phyloP scores from a whole-genome alignment of 345 rosid genomes.

The Brassica juncea region DNA sequence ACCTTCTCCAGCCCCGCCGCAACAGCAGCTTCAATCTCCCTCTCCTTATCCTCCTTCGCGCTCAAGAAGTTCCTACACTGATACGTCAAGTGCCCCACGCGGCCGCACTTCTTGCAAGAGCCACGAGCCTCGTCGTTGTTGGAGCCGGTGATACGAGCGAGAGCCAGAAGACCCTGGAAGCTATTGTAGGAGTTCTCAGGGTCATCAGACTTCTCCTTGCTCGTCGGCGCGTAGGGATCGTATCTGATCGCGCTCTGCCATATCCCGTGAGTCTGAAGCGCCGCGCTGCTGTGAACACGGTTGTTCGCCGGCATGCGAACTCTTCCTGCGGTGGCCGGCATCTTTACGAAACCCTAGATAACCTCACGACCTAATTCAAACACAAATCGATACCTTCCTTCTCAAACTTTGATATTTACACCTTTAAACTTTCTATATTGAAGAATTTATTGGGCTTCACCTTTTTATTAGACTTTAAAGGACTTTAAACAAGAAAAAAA shows the following conservation, averaged over 20 bases:
- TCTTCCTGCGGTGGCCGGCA: conserved; percentile 99
- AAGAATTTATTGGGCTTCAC: neutral
- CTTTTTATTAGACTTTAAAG: neutral
- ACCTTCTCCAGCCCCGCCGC: conserved; percentile 73
- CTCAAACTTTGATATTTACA: neutral
- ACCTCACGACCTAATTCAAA: conserved; percentile 25
- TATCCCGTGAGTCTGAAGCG: conserved; percentile 93
- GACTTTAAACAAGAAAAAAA: neutral
- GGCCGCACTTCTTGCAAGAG: conserved; percentile 87
- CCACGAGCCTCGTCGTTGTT: conserved; percentile 91
- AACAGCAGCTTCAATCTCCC: conserved; percentile 63
- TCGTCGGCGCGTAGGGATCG: conserved; percentile 88
- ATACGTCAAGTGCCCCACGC: conserved; percentile 87
- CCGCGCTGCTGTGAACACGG: conserved; percentile 98
- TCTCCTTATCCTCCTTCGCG: conserved; percentile 76
- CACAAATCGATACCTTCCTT: neutral
- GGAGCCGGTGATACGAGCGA: conserved; percentile 75
- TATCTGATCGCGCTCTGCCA: conserved; percentile 99
- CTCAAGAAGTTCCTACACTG: conserved; percentile 91
- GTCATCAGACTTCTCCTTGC: conserved; percentile 52
- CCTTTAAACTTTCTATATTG: neutral
- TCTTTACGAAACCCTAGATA: conserved; percentile 45
- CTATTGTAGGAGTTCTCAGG: conserved; percentile 76
- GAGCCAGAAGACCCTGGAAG: conserved; percentile 84
- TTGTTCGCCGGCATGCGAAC: conserved; percentile 99